Conservation (phyloP, 331 rosid genomes). For the Dryas integrifolia region DNA sequence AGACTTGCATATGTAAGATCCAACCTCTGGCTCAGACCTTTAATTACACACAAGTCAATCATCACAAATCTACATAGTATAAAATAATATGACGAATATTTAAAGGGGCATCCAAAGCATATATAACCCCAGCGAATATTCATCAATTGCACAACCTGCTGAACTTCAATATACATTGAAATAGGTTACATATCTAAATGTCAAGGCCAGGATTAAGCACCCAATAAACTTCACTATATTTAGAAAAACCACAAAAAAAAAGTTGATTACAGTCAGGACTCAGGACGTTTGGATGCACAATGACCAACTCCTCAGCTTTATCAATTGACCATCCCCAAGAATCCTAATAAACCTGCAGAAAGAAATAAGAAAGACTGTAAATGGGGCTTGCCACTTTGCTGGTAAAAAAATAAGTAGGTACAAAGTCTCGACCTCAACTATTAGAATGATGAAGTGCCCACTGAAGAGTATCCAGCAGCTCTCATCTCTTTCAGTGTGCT, state of each 20-base stretch:
- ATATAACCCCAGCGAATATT: constrained; percentile 29
- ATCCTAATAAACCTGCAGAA: constrained; percentile 37
- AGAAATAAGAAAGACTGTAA: constrained; percentile 10
- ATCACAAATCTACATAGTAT: neutral
- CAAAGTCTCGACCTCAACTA: constrained; percentile 13
- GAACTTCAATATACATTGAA: constrained; percentile 47
- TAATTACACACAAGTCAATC: neutral
- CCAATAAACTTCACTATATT: constrained; percentile 42
- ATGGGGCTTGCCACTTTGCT: neutral
- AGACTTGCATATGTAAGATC: no score
- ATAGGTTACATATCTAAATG: constrained; percentile 33
- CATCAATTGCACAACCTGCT: constrained; percentile 37
- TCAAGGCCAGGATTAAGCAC: constrained; percentile 30
- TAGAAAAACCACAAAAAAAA: constrained; percentile 19
- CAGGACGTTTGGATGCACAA: constrained; percentile 27
- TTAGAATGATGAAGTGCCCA: constrained; percentile 80
- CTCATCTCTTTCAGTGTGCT: constrained; percentile 80
- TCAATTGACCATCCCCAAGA: constrained; percentile 24
- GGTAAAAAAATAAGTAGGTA: neutral
- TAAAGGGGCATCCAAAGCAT: constrained; percentile 14
- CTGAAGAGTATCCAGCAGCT: constrained; percentile 78
- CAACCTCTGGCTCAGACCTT: no score
- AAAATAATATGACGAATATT: neutral
- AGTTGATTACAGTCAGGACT: constrained; percentile 19
- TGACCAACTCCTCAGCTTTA: constrained; percentile 26